Base-by-base conservation (phyloP, 148 eudicot genomes). In the Limonium bicolor region DNA sequence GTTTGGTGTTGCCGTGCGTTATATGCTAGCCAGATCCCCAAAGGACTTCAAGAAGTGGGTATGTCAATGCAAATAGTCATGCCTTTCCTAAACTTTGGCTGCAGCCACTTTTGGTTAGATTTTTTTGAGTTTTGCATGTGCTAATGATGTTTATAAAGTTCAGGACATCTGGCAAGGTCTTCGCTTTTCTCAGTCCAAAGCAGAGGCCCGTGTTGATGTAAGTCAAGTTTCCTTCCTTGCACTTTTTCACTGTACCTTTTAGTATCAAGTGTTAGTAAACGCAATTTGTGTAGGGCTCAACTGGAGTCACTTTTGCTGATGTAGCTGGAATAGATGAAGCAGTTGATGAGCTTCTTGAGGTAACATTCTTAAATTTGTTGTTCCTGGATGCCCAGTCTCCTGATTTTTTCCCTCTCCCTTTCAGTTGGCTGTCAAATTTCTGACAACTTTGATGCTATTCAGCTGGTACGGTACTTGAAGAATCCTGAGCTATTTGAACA, bases 101-200 rank as follows among this genome's bases (percentile, higher is more conserved):
- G n/a, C n/a, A n/a, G n/a, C n/a, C n/a, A n/a, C n/a, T n/a, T n/a
- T n/a, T n/a, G n/a, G n/a, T n/a, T n/a, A n/a, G n/a, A n/a, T n/a
- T n/a, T n/a, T n/a, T n/a, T n/a, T n/a, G n/a, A n/a, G n/a, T n/a
- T n/a, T n/a, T n/a, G n/a, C n/a, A n/a, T n/a, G n/a, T n/a, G n/a
- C n/a, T n/a, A n/a, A 5, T 51, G 31, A 31, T 23, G 36, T 51
- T 39, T 52, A 10, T 38, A 41, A 66, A 19, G 20, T 71, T 68
- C 74, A 87, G 96, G 88, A 82, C 66, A 76, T 87, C 53, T 87
- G 94, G 96, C 96, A 87, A 87, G 94, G 80, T 19, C 71, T 78
- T 36, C 80, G 76, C 56, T 79, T 78, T 67, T 78, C 88, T 44
- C 88, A 78, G 52, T 87, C 96, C 54, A 87, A 87, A 56, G 69